These are phyloP conservation scores for Amorphotheca resinae DNA, from an alignment of 495 filamentous ascomycete genomes.

Conservation along the genomic window DNA sequence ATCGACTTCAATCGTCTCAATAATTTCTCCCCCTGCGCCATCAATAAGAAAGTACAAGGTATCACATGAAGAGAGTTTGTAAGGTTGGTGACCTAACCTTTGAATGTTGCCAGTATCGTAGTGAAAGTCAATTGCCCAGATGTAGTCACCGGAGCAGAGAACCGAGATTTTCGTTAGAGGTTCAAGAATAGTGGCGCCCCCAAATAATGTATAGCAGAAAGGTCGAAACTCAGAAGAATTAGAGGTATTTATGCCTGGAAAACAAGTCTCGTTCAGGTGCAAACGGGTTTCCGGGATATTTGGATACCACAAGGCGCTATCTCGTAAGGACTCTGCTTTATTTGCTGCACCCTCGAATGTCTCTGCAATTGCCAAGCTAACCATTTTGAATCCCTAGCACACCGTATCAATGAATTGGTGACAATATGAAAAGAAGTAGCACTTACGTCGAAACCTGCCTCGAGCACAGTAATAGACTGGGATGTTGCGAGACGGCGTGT, in stretches of 20 bases:
- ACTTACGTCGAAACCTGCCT: neutral
- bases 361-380: neutral
- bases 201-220: neutral
- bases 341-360: neutral
- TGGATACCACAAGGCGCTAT: neutral
- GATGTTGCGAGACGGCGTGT: neutral
- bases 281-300: neutral
- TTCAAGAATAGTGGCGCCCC: neutral
- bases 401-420: neutral
- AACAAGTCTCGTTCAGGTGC: neutral
- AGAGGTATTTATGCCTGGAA: neutral
- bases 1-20: slow-evolving; percentile 2
- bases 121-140: neutral
- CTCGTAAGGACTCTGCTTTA: neutral
- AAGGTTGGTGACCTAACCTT: neutral
- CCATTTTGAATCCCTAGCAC: neutral
- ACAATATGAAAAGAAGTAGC: neutral
- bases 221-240: neutral
- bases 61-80: no score
- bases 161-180: neutral
- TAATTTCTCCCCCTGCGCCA: slow-evolving; percentile 3
- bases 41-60: slow-evolving; percentile 2
- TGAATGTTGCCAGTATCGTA: neutral
- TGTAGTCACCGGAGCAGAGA: neutral
- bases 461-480: neutral